phyloP scores from a whole-genome alignment of 2,329 filamentous ascomycete genomes.

The Trichoderma simmonsii region DNA sequence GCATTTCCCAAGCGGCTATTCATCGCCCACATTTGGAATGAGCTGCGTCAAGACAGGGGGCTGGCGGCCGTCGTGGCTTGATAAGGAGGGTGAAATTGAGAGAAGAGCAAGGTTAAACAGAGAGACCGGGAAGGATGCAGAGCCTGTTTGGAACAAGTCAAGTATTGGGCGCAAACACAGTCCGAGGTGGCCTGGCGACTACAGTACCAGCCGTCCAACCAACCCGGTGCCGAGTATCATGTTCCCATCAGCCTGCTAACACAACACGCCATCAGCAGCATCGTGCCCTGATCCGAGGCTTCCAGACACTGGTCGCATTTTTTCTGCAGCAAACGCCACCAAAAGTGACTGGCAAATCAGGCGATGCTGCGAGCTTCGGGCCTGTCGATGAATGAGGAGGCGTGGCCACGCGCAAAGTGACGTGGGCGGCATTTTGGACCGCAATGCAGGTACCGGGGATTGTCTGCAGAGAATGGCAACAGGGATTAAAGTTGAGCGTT shows the following conservation, averaged over 20 bases:
- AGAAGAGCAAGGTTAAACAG: neutral
- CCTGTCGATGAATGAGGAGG: neutral
- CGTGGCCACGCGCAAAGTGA: constrained; percentile 15
- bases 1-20: constrained; percentile 11
- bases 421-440: constrained; percentile 17
- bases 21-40: constrained; percentile 10
- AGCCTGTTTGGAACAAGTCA: neutral
- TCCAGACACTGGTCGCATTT: neutral
- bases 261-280: neutral
- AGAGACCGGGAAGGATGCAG: neutral
- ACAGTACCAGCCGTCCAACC: neutral
- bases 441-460: constrained; percentile 17
- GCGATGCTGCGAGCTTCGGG: neutral
- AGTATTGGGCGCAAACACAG: neutral
- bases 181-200: neutral
- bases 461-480: constrained; percentile 9
- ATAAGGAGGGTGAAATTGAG: neutral
- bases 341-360: neutral
- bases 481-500: neutral
- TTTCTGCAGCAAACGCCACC: neutral
- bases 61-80: neutral
- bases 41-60: constrained; percentile 14
- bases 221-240: neutral
- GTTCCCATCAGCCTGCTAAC: neutral
- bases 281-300: neutral